Base-by-base conservation (phyloP, 768 basidiomycete genomes). In the Chalciporus sphaerocephalus region DNA sequence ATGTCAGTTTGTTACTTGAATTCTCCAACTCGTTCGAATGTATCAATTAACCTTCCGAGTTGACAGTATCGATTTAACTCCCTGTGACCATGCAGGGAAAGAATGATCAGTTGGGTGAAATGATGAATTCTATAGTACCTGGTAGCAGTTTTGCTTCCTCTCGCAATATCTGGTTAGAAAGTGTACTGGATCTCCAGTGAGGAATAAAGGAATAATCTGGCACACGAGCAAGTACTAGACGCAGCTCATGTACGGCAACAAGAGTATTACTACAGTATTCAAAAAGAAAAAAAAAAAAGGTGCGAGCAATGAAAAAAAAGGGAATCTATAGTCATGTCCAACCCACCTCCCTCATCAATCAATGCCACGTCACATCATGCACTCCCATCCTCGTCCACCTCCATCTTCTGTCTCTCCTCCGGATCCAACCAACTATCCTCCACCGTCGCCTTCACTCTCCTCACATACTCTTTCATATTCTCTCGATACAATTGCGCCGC, bases 401-500 rank as follows among this genome's bases (percentile, higher is more conserved):
- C 71, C 65, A 75, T 78, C 58, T 83, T 81, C 46, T 81, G 83
- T 44, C 73, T 69, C 20, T 89, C 87, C 28, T 75, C 75, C 4
- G 76, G 75, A 65, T 96, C 94, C 42, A 96, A 68, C 94, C 93
- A 96, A 48, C 89, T 92, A 64, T 91, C 87, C 69, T 96, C 94
- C 23, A 96, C 93, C 0, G 93, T 95, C 34, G 80, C 81, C 69
- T 95, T 90, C 23, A 97, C 95, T 44, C 92, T 70, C 51, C 93
- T 74, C 38, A 95, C 87, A 63, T 98, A 98, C 73, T 97, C 95
- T 71, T 96, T 97, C 88, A 94, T 93, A 60, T 96, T 96, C 64
- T 98, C 95, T 47, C 95, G 74, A 61, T 94, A 99, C 50, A 99
- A 67, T 69, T 93, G 91, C 6, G 96, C 96, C 0, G 96, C 96